A percentile compares a stretch with the other conserved stretches of the same genome.
Conservation (phyloP, 2,329 filamentous ascomycete species). For the Epichloe hybrida region DNA sequence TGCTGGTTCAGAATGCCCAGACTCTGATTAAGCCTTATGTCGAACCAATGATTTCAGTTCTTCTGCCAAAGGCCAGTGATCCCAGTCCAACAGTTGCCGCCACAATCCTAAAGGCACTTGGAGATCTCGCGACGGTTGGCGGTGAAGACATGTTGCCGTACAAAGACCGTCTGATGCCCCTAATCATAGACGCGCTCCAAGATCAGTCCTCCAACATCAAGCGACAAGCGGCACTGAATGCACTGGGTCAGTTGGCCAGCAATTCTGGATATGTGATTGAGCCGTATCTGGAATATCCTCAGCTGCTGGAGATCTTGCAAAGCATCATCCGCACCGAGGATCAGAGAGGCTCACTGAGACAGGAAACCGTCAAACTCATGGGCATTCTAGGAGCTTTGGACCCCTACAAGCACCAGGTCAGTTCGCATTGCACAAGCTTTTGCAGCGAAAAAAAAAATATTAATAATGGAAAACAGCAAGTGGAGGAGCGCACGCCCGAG, state of each 20-base stretch:
- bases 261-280: constrained; percentile 97
- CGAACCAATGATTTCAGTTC: constrained; percentile 85
- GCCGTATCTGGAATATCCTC: constrained; percentile 88
- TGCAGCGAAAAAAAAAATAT: neutral
- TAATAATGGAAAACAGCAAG: constrained; percentile 36
- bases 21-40: constrained; percentile 92
- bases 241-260: constrained; percentile 81
- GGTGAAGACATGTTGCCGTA: constrained; percentile 89
- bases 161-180: constrained; percentile 83
- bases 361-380: constrained; percentile 93
- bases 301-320: constrained; percentile 82
- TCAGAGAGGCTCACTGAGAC: constrained; percentile 68
- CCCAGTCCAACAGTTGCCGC: constrained; percentile 77
- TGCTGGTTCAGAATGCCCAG: constrained; percentile 86
- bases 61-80: constrained; percentile 87
- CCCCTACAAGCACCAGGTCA: constrained; percentile 80
- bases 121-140: constrained; percentile 85
- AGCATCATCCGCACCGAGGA: constrained; percentile 86
- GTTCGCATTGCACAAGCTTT: neutral
- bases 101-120: constrained; percentile 88
- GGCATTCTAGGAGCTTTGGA: constrained; percentile 90
- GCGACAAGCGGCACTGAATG: constrained; percentile 79
- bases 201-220: constrained; percentile 85
- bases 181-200: constrained; percentile 86
- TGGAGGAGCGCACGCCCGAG: constrained; percentile 79